phyloP scores from a whole-genome alignment of 805 yeast genomes.

The Ogataea allantospora region DNA sequence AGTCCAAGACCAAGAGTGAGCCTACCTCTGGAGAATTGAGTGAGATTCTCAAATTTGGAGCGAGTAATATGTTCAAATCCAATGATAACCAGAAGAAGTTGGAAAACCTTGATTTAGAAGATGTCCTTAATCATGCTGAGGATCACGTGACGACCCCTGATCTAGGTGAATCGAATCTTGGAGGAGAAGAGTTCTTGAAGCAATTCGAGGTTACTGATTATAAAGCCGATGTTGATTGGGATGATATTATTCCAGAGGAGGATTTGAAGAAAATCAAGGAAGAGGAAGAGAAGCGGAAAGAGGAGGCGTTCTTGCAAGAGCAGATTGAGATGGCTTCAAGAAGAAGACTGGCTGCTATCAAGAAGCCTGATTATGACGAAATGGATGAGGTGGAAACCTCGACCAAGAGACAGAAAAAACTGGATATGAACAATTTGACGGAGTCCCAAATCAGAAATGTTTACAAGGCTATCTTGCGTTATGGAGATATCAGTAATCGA shows the following conservation, averaged over 20 bases:
- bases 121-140: conserved; percentile 93
- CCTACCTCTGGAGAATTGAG: conserved; percentile 83
- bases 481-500: conserved; percentile 72
- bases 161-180: conserved; percentile 93
- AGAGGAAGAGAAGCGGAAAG: conserved; percentile 82
- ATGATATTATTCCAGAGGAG: conserved; percentile 95
- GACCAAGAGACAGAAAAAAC: conserved; percentile 34
- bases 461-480: conserved; percentile 75
- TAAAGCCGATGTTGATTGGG: conserved; percentile 98
- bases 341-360: conserved; percentile 66
- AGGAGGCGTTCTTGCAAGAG: conserved; percentile 82
- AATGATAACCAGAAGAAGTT: conserved; percentile 88
- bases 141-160: conserved; percentile 97
- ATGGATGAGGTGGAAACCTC: conserved; percentile 38
- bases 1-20: conserved; percentile 58
- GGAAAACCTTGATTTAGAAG: conserved; percentile 93
- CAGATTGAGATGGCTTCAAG: conserved; percentile 86
- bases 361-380: conserved; percentile 45
- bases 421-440: conserved; percentile 54
- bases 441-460: conserved; percentile 87
- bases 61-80: conserved; percentile 97
- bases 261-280: conserved; percentile 86
- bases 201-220: conserved; percentile 98
- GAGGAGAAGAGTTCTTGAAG: conserved; percentile 95
- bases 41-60: conserved; percentile 95